A percentile compares a stretch with the other conserved stretches of the same genome.
phyloP scores from a whole-genome alignment of 2,329 filamentous ascomycete species.

The Albophoma yamanashiensis region DNA sequence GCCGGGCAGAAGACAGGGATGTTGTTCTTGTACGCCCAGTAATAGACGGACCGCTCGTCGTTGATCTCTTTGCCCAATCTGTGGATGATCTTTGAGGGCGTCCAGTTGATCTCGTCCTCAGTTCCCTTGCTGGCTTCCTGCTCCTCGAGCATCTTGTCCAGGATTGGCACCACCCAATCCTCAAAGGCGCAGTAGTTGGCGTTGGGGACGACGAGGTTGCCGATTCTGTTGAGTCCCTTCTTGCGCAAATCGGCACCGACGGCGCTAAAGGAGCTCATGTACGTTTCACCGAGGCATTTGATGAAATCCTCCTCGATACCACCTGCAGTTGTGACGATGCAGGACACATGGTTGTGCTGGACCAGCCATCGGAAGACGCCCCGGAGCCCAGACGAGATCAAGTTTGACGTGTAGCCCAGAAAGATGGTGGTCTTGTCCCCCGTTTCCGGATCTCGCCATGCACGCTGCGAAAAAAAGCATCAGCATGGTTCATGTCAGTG shows the following conservation, averaged over 20 bases:
- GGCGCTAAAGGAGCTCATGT: slow-evolving; percentile 77
- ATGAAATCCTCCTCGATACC: slow-evolving; percentile 97
- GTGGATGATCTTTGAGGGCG: slow-evolving; percentile 83
- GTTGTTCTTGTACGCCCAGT: slow-evolving; percentile 95
- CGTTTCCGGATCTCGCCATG: slow-evolving; percentile 72
- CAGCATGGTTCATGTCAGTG: slow-evolving; percentile 2
- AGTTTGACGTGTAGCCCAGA: slow-evolving; percentile 92
- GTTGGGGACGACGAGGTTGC: slow-evolving; percentile 91
- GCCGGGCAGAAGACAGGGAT: slow-evolving; percentile 97
- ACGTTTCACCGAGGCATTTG: slow-evolving; percentile 92
- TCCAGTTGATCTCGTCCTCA: slow-evolving; percentile 73
- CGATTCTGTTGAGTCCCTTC: slow-evolving; percentile 88
- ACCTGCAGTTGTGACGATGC: slow-evolving; percentile 89
- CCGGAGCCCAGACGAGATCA: slow-evolving; percentile 90
- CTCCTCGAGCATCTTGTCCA: slow-evolving; percentile 89
- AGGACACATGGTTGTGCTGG: slow-evolving; percentile 83
- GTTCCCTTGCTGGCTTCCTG: slow-evolving; percentile 70
- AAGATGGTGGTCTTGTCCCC: slow-evolving; percentile 83
- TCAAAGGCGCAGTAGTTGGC: slow-evolving; percentile 94
- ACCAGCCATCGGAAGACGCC: slow-evolving; percentile 89
- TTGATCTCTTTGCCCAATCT: slow-evolving; percentile 90
- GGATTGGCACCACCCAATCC: slow-evolving; percentile 91
- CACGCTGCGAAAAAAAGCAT: slow-evolving; percentile 36
- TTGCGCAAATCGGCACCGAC: slow-evolving; percentile 67
- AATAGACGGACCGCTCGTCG: slow-evolving; percentile 82